Evolutionary conservation across 2,329 filamentous ascomycete species (phyloP), one percentile per base, ranked within the genome.

Genomic region (Sclerotinia glacialis): DNA sequence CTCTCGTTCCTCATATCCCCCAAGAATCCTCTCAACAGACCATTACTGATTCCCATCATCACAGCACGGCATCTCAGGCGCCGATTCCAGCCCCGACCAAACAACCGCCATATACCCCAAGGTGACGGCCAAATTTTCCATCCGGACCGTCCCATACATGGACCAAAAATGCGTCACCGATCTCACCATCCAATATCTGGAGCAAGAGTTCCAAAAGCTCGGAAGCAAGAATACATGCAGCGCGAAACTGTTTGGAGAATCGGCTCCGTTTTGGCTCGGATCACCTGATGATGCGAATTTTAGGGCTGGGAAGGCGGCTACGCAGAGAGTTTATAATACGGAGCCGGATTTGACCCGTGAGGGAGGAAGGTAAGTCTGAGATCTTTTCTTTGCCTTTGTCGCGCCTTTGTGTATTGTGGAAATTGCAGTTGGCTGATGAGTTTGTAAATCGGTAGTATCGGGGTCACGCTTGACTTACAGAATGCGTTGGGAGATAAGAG

Each of bases 261-360:
- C 46, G 1, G 64, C 44, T n/a, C 42, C 53, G 6, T 47, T 40
- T 42, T 65, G 64, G 64, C 53, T 49, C 7, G 46, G 37, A 4
- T 18, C 26, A 2, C 14, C 34, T 16, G 21, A 60, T 8, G 52
- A 65, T 42, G 11, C 23, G 8, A 65, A 65, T 47, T 65, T 46
- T 6, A 26, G 6, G 8, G 63, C 63, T 26, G 63, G 50, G 2
- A 46, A 31, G 34, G 31, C 21, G 18, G 63, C 63, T 6, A 61
- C 53, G 44, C 37, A 65, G 44, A 60, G 28, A 26, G 63, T 65
- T 50, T 65, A 56, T 18, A 23, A 28, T 1, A 49, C 31, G 1
- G 53, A 50, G n/a, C 55, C 54, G 11, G 63, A 65, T 65, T 60
- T 60, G 26, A 65, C 54, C 14, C 44, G 63, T 3, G 63, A 65